Evolutionary conservation across 805 yeast genomes (phyloP).

Genomic region (Saturnispora besseyi): DNA sequence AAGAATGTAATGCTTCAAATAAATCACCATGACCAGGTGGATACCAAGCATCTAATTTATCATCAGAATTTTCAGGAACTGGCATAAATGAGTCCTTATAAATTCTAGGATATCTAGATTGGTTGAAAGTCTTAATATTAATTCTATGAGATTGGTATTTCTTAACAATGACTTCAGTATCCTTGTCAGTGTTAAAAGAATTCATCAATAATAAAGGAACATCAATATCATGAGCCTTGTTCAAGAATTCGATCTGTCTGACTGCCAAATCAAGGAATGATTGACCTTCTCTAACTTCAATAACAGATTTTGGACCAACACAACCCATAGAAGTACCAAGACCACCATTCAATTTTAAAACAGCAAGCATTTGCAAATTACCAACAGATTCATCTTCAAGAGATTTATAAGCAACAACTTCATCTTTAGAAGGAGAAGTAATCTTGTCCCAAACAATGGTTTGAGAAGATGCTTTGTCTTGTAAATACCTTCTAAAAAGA

Average conservation of each 20-base stretch:
- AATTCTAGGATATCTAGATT: slow-evolving; percentile 95
- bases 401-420: slow-evolving; percentile 71
- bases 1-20: slow-evolving; percentile 78
- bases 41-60: slow-evolving; percentile 83
- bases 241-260: slow-evolving; percentile 92
- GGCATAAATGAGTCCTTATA: slow-evolving; percentile 93
- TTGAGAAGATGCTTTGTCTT: slow-evolving; percentile 80
- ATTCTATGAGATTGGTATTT: slow-evolving; percentile 96
- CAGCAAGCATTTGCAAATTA: slow-evolving; percentile 78
- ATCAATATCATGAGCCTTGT: slow-evolving; percentile 81
- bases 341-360: slow-evolving; percentile 94
- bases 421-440: slow-evolving; percentile 80
- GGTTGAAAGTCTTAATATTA: slow-evolving; percentile 91
- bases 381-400: slow-evolving; percentile 32
- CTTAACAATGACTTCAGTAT: slow-evolving; percentile 90
- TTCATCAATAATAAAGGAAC: slow-evolving; percentile 97
- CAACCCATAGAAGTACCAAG: slow-evolving; percentile 99
- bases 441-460: slow-evolving; percentile 92
- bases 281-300: slow-evolving; percentile 98
- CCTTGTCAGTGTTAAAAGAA: slow-evolving; percentile 95
- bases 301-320: slow-evolving; percentile 96
- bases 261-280: slow-evolving; percentile 92
- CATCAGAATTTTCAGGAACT: slow-evolving; percentile 71
- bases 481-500: slow-evolving; percentile 82
- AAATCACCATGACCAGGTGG: slow-evolving; percentile 99